Conservation (phyloP, 163 green algal genomes). For the Smithsoniella earleae region DNA sequence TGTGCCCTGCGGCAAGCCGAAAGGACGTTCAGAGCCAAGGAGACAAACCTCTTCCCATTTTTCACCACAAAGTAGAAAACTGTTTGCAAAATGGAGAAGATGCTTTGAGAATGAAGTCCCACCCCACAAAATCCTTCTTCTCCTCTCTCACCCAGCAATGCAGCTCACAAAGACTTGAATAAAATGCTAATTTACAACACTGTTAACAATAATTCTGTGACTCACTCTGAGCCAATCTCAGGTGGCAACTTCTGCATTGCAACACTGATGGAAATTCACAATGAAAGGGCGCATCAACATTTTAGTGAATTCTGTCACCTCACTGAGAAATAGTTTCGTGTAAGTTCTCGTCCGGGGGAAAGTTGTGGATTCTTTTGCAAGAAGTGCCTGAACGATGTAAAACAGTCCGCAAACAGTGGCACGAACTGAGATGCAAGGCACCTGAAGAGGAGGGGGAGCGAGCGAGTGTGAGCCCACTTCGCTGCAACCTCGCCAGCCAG, state of each 20-base stretch:
- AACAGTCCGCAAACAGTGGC: too few species aligned
- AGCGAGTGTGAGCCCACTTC: neutral
- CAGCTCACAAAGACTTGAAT: neutral
- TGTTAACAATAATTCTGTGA: too few species aligned
- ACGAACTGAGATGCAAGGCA: neutral
- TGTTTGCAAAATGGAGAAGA: too few species aligned
- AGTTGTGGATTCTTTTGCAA: too few species aligned
- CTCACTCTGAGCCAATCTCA: too few species aligned
- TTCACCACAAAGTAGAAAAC: too few species aligned
- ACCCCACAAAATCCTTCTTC: neutral
- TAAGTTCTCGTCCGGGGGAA: too few species aligned
- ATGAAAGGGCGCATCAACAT: neutral
- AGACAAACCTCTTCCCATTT: neutral
- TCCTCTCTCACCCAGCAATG: neutral
- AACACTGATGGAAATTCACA: too few species aligned
- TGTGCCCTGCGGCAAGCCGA: conserved; percentile 9
- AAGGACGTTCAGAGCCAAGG: neutral
- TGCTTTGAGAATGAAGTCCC: too few species aligned
- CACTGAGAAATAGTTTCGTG: too few species aligned
- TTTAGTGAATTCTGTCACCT: neutral
- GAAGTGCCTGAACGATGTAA: neutral
- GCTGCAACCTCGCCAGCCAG: conserved; percentile 20
- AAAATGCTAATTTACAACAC: too few species aligned
- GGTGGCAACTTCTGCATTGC: too few species aligned
- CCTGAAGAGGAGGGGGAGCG: neutral